Evolutionary conservation across 2,329 filamentous ascomycete genomes (phyloP).

Genomic region (Beauveria sp.): DNA sequence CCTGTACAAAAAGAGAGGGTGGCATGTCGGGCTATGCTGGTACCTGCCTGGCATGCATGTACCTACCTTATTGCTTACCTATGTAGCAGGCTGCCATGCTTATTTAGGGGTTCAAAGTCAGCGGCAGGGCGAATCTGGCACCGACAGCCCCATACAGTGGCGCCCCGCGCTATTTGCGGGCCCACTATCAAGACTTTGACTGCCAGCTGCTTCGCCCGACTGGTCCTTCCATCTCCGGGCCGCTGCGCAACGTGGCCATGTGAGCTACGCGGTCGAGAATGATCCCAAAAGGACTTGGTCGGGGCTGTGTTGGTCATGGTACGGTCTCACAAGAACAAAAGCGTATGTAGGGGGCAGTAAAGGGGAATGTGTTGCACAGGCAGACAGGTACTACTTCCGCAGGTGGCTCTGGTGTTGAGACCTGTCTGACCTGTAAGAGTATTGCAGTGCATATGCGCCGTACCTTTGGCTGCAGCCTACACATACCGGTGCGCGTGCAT

Average conservation of each 20-base stretch:
- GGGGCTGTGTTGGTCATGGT: background rate
- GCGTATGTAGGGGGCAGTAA: background rate
- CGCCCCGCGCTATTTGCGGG: background rate
- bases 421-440: background rate
- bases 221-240: slow-evolving; percentile 11
- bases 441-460: background rate
- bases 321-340: background rate
- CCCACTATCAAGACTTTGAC: too few species aligned
- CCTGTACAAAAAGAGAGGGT: too few species aligned
- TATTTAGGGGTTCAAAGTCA: too few species aligned
- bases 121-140: background rate
- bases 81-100: too few species aligned
- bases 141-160: background rate
- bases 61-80: too few species aligned
- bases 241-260: background rate
- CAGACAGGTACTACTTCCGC: background rate
- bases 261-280: background rate
- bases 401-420: too few species aligned
- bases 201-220: background rate
- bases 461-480: too few species aligned
- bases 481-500: too few species aligned
- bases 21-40: too few species aligned
- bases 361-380: background rate
- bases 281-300: background rate
- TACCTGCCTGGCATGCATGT: too few species aligned